Percentiles rank a stretch among this genome's conserved stretches.
phyloP scores from a whole-genome alignment of 306 rosid genomes.

The Abrus precatorius region DNA sequence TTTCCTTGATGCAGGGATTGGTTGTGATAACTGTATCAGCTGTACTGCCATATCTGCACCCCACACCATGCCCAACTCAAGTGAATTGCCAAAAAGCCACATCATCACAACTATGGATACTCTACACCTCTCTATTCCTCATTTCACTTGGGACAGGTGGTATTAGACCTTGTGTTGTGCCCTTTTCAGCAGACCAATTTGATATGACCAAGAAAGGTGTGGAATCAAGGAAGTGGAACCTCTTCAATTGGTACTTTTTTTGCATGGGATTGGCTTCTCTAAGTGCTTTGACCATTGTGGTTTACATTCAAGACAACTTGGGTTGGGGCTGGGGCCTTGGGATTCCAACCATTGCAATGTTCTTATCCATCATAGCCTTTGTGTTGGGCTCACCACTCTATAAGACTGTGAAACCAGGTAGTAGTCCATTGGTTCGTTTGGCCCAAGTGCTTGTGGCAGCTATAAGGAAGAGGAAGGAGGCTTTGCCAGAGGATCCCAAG shows the following conservation, averaged over 20 bases:
- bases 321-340: constrained; percentile 95
- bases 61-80: constrained; percentile 75
- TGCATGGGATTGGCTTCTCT: constrained; percentile 72
- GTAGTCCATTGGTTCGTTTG: constrained; percentile 77
- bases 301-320: constrained; percentile 78
- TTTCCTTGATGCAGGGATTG: constrained; percentile 61
- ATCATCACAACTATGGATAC: constrained; percentile 55
- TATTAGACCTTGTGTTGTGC: constrained; percentile 77
- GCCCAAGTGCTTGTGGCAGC: constrained; percentile 77
- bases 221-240: constrained; percentile 67
- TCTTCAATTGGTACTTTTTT: constrained; percentile 83
- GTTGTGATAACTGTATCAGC: constrained; percentile 72
- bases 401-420: constrained; percentile 56
- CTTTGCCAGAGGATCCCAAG: constrained; percentile 54
- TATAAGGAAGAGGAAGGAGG: constrained; percentile 60
- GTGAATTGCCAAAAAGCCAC: constrained; percentile 70
- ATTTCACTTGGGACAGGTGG: constrained; percentile 81
- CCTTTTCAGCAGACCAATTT: constrained; percentile 85
- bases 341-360: constrained; percentile 76
- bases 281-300: constrained; percentile 75
- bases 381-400: constrained; percentile 72
- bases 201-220: constrained; percentile 69
- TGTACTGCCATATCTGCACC: constrained; percentile 61
- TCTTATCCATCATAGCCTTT: constrained; percentile 64
- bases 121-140: constrained; percentile 70